phyloP scores from a whole-genome alignment of 2,329 filamentous ascomycete species.

The Huntiella bhutanensis region DNA sequence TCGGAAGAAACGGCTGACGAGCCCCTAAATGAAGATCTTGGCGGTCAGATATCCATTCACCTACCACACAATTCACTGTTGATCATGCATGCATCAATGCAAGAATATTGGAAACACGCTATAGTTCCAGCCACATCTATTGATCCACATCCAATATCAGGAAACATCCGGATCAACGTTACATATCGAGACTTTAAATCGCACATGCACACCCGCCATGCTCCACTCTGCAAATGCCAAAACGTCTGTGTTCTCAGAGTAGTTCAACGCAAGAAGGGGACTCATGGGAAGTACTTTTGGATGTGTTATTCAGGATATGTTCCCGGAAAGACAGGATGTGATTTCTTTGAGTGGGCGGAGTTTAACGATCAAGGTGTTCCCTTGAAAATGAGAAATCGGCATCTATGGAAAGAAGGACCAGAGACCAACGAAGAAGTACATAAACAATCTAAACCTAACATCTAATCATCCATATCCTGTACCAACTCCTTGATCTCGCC shows the following conservation, averaged over 20 bases:
- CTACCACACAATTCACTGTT: constrained; percentile 86
- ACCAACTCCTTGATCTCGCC: constrained; percentile 48
- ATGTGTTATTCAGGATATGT: constrained; percentile 69
- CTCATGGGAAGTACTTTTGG: constrained; percentile 72
- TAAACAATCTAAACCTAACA: background rate
- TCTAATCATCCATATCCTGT: constrained; percentile 33
- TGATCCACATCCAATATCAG: constrained; percentile 66
- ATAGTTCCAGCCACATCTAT: constrained; percentile 59
- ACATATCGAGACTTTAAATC: constrained; percentile 79
- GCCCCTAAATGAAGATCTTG: constrained; percentile 33
- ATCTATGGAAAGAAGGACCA: background rate
- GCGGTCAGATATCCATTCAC: constrained; percentile 81
- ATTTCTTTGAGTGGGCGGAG: constrained; percentile 68
- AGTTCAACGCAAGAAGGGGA: constrained; percentile 61
- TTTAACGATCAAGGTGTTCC: constrained; percentile 79
- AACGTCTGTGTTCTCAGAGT: constrained; percentile 53
- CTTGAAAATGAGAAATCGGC: constrained; percentile 2
- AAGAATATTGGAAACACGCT: constrained; percentile 89
- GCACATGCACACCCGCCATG: constrained; percentile 56
- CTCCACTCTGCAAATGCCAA: constrained; percentile 58
- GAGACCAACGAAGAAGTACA: background rate
- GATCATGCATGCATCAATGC: constrained; percentile 95
- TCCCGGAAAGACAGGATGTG: constrained; percentile 49
- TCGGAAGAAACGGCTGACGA: background rate
- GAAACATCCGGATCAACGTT: constrained; percentile 71